Conservation (phyloP, 164 flowering plant species). For the Annona squamosa region DNA sequence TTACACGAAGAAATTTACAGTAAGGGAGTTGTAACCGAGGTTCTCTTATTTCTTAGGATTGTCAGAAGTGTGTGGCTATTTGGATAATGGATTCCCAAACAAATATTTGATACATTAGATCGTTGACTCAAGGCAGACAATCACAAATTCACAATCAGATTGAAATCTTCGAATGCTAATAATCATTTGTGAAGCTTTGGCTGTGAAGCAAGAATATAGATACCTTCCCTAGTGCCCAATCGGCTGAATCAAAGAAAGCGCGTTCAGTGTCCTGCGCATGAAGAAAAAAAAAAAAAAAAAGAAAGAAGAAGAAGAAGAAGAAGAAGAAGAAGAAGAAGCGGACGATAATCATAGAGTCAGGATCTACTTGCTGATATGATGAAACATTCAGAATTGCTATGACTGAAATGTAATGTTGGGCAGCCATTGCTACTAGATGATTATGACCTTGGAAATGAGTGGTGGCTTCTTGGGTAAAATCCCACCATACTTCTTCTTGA, state of each 20-base stretch:
- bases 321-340: no score
- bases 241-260: slow-evolving; percentile 69
- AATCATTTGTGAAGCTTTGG: background rate
- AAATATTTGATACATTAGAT: background rate
- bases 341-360: background rate
- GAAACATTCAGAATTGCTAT: background rate
- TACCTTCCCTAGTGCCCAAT: slow-evolving; percentile 75
- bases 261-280: slow-evolving; percentile 51
- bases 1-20: background rate
- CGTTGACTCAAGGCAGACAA: background rate
- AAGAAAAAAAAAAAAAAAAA: background rate
- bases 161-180: background rate
- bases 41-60: background rate
- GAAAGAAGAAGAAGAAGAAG: no score
- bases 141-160: background rate
- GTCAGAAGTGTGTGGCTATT: background rate
- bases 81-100: background rate
- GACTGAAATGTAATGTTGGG: background rate
- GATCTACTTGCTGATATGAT: background rate
- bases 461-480: slow-evolving; percentile 70
- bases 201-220: background rate
- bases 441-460: slow-evolving; percentile 67
- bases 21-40: background rate
- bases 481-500: slow-evolving; percentile 88
- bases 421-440: background rate